Evolutionary conservation across 768 basidiomycete species (phyloP), one percentile per base, ranked within the genome.

Genomic region (Kwoniella mangroviensis): DNA sequence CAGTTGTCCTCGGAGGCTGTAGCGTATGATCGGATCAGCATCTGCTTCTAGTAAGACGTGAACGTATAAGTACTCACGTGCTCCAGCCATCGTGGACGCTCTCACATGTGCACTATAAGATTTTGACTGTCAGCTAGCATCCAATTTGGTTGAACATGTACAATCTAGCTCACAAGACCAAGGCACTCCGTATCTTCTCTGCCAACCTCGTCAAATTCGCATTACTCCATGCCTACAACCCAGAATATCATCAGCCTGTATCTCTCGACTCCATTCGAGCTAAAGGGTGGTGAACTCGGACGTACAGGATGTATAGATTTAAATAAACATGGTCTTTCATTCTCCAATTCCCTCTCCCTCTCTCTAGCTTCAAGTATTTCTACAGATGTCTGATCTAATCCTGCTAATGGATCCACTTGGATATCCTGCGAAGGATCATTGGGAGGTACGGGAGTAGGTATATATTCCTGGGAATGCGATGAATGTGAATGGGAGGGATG

Each of bases 131-230:
- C 53, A 28, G 49, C 61, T 43, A 9, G 7, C 19, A 0, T 19
- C 10, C 15, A 10, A 13, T 1, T 49, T 34, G 28, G 15, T n/a
- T 60, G 2, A 17, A 0, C 3, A 2, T 17, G 26, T 65, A 45
- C 22, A 55, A 12, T 22, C 54, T 66, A 85, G 45, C 90, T 79
- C 81, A 92, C 92, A 98, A 99, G 64, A 98, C 93, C 49, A 99
- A 86, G 1, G 94, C 93, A 1, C 92, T 94, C 82, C 94, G 92
- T 84, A 96, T 95, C 85, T 98, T 98, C 84, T 98, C 95, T 0
- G 97, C 96, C 40, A 99, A 84, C 17, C 97, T 88, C n/a, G 88
- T 88, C 54, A 99, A 87, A 81, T 99, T 98, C 26, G 90, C 88
- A 79, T 98, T 97, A 79, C 94, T 95, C 96, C 97, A 98, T 7